These are phyloP conservation scores for Canariomyces notabilis DNA, from an alignment of 2,329 filamentous ascomycete genomes.

Conservation along the genomic window DNA sequence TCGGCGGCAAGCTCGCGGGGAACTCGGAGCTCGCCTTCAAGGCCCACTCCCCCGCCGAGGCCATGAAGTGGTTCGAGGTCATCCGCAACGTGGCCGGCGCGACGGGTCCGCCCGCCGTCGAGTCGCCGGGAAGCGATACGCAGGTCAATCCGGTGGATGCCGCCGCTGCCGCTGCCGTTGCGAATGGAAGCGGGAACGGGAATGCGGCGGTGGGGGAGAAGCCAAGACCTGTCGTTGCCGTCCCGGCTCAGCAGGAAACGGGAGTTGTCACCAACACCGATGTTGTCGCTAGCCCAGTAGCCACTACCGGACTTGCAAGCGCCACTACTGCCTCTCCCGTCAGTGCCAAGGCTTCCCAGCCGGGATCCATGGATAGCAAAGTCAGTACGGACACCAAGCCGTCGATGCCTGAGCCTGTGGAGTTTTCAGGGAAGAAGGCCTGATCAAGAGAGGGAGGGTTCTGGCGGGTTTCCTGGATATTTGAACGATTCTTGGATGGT, in stretches of 20 bases:
- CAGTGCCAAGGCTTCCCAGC: background rate
- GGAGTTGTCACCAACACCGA: constrained; percentile 17
- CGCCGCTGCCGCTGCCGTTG: constrained; percentile 13
- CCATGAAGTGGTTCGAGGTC: constrained; percentile 77
- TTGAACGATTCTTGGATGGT: background rate
- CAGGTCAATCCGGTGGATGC: constrained; percentile 24
- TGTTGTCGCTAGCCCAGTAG: constrained; percentile 16
- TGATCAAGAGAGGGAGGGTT: background rate
- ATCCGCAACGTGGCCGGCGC: constrained; percentile 59
- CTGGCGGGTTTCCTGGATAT: no score
- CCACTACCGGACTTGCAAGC: constrained; percentile 3
- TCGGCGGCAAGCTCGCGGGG: constrained; percentile 77
- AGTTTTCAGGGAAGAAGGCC: background rate
- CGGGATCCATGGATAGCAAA: background rate
- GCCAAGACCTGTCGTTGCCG: constrained; percentile 17
- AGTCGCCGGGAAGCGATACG: constrained; percentile 29
- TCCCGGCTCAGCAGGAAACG: constrained; percentile 36
- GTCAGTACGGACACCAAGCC: background rate
- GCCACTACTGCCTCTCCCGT: background rate
- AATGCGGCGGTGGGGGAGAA: constrained; percentile 18
- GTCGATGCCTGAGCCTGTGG: background rate
- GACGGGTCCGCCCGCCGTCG: constrained; percentile 35
- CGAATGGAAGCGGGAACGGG: no score
- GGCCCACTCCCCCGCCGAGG: constrained; percentile 73
- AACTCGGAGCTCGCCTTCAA: constrained; percentile 81